Evolutionary conservation across 2,329 filamentous ascomycete species (phyloP).

Genomic region (Claviceps africana): DNA sequence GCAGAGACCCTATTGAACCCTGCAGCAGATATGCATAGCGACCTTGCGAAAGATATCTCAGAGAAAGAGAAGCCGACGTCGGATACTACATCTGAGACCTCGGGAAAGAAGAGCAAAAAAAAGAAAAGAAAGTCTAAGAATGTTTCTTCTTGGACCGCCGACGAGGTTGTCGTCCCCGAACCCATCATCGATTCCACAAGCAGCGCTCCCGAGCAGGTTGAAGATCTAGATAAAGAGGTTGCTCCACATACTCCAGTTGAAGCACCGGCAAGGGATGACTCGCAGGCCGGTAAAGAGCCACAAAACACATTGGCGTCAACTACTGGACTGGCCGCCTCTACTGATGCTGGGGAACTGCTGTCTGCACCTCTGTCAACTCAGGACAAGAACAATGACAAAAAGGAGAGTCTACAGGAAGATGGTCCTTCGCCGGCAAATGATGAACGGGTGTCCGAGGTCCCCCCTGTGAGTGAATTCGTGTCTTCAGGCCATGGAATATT

Average conservation of each 20-base stretch:
- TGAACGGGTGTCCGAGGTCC: too few relatives aligned
- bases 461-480: neutral
- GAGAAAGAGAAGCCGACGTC: neutral
- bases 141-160: neutral
- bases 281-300: neutral
- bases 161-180: neutral
- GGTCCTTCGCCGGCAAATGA: neutral
- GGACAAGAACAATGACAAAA: conserved; percentile 7
- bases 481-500: neutral
- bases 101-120: conserved; percentile 9
- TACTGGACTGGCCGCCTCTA: neutral
- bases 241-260: neutral
- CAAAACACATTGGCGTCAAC: too few relatives aligned
- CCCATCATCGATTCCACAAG: neutral
- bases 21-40: neutral
- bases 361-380: conserved; percentile 1
- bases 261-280: neutral
- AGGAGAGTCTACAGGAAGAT: conserved; percentile 10
- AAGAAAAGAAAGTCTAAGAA: conserved; percentile 8
- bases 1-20: neutral
- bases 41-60: neutral
- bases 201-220: neutral
- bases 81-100: neutral
- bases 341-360: conserved; percentile 4
- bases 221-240: neutral